Percentiles rank a stretch among this genome's conserved stretches.
phyloP scores from a whole-genome alignment of 2,329 filamentous ascomycete species.

The Iodosphaeria phyllophila region DNA sequence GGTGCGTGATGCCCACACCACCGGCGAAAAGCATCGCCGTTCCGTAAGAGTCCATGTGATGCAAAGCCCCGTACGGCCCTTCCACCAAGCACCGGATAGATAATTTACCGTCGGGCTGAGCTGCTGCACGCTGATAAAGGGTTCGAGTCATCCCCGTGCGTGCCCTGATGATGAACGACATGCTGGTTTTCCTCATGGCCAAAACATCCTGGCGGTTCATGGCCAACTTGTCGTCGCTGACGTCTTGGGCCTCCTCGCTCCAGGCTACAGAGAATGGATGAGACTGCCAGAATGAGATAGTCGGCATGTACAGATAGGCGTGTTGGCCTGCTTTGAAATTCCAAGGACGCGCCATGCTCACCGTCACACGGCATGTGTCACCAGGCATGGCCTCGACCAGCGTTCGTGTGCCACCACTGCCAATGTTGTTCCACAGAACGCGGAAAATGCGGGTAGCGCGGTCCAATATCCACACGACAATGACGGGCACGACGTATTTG shows the following conservation, averaged over 20 bases:
- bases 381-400: constrained; percentile 60
- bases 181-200: constrained; percentile 39
- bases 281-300: constrained; percentile 52
- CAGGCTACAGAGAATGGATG: constrained; percentile 69
- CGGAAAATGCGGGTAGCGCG: constrained; percentile 38
- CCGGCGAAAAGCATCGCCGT: constrained; percentile 65
- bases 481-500: constrained; percentile 38
- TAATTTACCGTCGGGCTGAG: constrained; percentile 40
- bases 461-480: constrained; percentile 51
- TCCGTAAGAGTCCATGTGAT: constrained; percentile 56
- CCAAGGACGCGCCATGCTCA: constrained; percentile 62
- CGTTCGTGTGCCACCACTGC: constrained; percentile 45
- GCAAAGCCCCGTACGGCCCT: constrained; percentile 59
- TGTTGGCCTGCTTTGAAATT: constrained; percentile 58
- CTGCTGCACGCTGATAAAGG: constrained; percentile 48
- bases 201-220: constrained; percentile 39
- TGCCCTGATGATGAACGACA: constrained; percentile 56
- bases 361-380: constrained; percentile 54
- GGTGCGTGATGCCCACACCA: constrained; percentile 66
- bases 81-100: constrained; percentile 50
- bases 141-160: constrained; percentile 55
- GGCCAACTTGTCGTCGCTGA: constrained; percentile 34
- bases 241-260: constrained; percentile 44
- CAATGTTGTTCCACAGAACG: constrained; percentile 47
- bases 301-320: constrained; percentile 62